Evolutionary conservation across 495 filamentous ascomycete species (phyloP), one percentile per base, ranked within the genome.

Genomic region (Xylaria scruposa): DNA sequence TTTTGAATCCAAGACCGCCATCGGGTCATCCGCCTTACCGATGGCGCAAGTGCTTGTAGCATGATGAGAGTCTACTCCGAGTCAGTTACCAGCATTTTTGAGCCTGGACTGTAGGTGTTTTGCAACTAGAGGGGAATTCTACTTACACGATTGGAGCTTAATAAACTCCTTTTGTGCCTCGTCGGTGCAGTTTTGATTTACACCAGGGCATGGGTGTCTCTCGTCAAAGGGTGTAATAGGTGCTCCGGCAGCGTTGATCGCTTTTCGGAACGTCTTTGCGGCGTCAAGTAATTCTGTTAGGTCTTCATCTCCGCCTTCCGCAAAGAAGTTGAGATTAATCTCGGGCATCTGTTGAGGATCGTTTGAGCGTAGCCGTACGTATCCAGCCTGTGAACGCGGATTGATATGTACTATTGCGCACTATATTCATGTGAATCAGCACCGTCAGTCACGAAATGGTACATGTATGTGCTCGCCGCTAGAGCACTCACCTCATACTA

Each of bases 271-370:
- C 8, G 85, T 80, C 65, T 85, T 77, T 62, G 86, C 82, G 0
- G 78, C 88, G 46, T 87, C 85, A 19, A 85, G 81, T 3, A 89
- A 72, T 49, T 88, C 88, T 21, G 81, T 76, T n/a, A 84, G 75
- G 42, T 85, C 83, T 46, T 82, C 71, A 17, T 81, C 82, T 21
- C 72, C 79, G 36, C 72, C 62, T 4, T 80, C 42, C 69, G 85
- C 78, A 73, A 88, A 91, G 76, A 88, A 90, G 61, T 86, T 83
- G 75, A 90, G 86, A 68, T 85, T 85, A 62, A 90, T 88, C 15
- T 85, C 80, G 2, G 88, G 88, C 70, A 80, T 79, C 69, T 89
- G 86, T 42, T 82, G 85, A 4, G 88, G 88, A 69, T 89, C 84
- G 1, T 80, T 78, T 0, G 87, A 88, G 10, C 73, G 69, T 8